Conservation (phyloP, 331 rosid genomes). For the Prunus yedoensis region DNA sequence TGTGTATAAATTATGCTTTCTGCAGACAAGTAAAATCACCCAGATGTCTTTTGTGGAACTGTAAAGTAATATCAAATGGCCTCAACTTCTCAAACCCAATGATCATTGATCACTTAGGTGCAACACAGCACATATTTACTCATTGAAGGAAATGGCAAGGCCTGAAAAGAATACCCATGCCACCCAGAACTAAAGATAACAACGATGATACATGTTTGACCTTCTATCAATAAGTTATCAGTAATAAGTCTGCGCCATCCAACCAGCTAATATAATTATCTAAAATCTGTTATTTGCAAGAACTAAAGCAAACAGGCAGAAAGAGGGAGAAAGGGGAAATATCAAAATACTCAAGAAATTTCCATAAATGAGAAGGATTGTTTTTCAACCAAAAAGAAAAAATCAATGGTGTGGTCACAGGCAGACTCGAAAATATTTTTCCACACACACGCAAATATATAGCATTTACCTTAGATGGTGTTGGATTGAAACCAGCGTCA, state of each 20-base stretch:
- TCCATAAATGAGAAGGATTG: background rate
- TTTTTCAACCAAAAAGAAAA: too few species aligned
- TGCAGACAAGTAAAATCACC: background rate
- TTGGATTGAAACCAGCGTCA: constrained; percentile 72
- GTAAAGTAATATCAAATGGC: background rate
- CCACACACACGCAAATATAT: background rate
- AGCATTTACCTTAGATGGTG: constrained; percentile 49
- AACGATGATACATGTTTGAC: background rate
- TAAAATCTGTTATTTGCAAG: background rate
- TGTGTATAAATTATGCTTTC: background rate
- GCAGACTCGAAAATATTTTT: background rate
- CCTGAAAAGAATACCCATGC: background rate
- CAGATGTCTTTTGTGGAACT: background rate
- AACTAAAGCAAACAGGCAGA: background rate
- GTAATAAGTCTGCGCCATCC: background rate
- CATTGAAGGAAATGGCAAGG: background rate
- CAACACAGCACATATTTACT: background rate
- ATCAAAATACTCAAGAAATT: background rate
- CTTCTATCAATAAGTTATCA: background rate
- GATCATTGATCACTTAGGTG: background rate
- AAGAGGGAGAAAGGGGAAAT: background rate
- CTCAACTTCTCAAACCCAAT: background rate
- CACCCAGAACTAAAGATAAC: background rate
- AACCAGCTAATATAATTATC: background rate
- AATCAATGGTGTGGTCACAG: background rate